Evolutionary conservation across 106 monocot genomes (phyloP), one percentile per base, ranked within the genome.

Genomic region (Phalaenopsis equestris): DNA sequence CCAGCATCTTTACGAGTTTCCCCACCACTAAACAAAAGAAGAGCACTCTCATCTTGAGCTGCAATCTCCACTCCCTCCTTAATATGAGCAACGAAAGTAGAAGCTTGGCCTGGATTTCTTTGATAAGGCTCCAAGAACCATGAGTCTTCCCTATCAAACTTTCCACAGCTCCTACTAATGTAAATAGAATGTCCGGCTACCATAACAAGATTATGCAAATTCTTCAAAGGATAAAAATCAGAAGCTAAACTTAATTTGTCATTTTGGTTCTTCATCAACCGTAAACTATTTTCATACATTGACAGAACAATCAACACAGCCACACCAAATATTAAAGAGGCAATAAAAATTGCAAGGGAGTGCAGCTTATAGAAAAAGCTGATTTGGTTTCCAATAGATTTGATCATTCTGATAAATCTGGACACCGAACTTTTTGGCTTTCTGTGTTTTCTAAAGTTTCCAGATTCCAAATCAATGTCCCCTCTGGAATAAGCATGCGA

Each of bases 161-260:
- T 93, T 57, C 87, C 99, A 80, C 95, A 99, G 56, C 81, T 93
- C 17, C 67, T 87, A 73, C 95, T 99, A 1, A 91, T 95, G 75
- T 93, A 99, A 2, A 99, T 80, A 17, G 99, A 95, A 88, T 99
- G 99, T 52, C 95, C 99, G 5, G 99, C 99, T 38, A 99, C 95
- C 95, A 99, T 95, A 4, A 99, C 91, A 80, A 99, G 95, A 57
- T 93, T 99, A n/a, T 75, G 88, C 15, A 95, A 83, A 46, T 87
- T 77, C 21, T 77, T 8, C 37, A 95, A 86, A 72, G 99, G 95
- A 84, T 91, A 93, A 11, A 75, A 79, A 70, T 45, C 80, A 14
- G 43, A 56, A 46, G 38, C 83, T 21, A 77, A 75, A 30, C 77
- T 64, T 43, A 77, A 23, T 15, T 84, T 55, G 73, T 52, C 82